These are phyloP conservation scores for Cryptococcus sp. DNA, from an alignment of 1,284 basidiomycete genomes.

Conservation along the genomic window DNA sequence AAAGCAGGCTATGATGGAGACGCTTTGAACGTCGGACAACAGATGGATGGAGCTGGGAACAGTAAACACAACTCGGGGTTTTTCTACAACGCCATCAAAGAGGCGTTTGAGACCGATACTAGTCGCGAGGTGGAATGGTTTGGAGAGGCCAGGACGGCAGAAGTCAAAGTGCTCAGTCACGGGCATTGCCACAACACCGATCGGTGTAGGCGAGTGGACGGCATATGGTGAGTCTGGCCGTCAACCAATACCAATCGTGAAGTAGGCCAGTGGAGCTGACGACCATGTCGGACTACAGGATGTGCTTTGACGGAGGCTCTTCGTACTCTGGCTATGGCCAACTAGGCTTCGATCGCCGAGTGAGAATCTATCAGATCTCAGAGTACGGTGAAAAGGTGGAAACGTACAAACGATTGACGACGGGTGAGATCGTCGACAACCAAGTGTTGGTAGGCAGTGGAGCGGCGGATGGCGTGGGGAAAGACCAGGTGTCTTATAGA, in stretches of 20 bases:
- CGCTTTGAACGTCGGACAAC: conserved; percentile 69
- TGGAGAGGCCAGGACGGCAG: conserved; percentile 48
- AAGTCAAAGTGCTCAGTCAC: conserved; percentile 67
- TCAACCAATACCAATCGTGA: not conserved
- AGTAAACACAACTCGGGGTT: conserved; percentile 75
- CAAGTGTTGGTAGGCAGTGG: conserved; percentile 46
- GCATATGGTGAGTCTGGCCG: conserved; percentile 65
- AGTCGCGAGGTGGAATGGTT: conserved; percentile 56
- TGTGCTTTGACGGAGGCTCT: conserved; percentile 92
- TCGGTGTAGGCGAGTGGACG: conserved; percentile 78
- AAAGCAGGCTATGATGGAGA: conserved; percentile 49
- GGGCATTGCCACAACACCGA: conserved; percentile 87
- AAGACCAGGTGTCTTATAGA: conserved; percentile 16
- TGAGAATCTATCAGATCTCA: conserved; percentile 79
- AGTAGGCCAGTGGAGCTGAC: not conserved
- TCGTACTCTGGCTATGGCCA: conserved; percentile 84
- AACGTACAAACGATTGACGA: conserved; percentile 84
- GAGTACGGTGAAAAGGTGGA: conserved; percentile 85
- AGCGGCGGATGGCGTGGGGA: conserved; percentile 32
- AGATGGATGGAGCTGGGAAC: conserved; percentile 59
- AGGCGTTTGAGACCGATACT: conserved; percentile 53
- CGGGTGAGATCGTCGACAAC: conserved; percentile 68
- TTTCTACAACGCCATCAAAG: conserved; percentile 73
- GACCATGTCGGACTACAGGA: conserved; percentile 23
- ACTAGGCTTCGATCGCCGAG: conserved; percentile 81